These are phyloP conservation scores for Phytophthora macrochlamydospora DNA, from an alignment of 352 stramenopile genomes.

Conservation along the genomic window DNA sequence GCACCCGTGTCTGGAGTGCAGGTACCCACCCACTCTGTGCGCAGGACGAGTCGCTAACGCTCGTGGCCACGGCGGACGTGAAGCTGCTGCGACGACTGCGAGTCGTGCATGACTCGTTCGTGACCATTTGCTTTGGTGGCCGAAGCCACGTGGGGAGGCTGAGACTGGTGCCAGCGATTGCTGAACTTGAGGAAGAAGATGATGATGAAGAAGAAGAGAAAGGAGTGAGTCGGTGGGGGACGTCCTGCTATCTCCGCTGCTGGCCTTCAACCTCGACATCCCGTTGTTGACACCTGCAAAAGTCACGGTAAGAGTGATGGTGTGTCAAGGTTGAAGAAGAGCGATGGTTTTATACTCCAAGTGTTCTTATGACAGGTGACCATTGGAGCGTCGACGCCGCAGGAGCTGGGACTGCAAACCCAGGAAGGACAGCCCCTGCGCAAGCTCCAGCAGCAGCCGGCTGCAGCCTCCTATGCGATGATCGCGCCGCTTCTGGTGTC, in stretches of 20 bases:
- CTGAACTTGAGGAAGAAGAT: conserved; percentile 1
- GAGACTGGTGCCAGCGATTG: conserved; percentile 23
- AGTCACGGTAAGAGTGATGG: conserved; percentile 28
- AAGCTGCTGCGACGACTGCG: conserved; percentile 47
- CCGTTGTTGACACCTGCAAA: conserved; percentile 38
- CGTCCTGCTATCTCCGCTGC: conserved; percentile 63
- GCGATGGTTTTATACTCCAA: neutral
- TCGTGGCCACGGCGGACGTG: conserved; percentile 46
- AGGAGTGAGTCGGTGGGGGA: conserved; percentile 14
- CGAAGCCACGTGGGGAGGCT: conserved; percentile 43
- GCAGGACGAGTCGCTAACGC: conserved; percentile 33
- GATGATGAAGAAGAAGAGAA: conserved; percentile 1
- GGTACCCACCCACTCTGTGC: neutral
- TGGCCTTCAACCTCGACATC: conserved; percentile 81
- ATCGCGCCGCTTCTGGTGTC: conserved; percentile 71
- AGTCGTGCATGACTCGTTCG: conserved; percentile 57
- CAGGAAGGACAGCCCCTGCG: conserved; percentile 37
- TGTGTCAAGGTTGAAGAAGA: conserved; percentile 10
- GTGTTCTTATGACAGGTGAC: conserved; percentile 32
- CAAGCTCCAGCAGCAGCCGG: conserved; percentile 59
- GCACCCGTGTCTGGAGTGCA: conserved; percentile 42
- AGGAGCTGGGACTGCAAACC: conserved; percentile 54
- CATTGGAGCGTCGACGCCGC: conserved; percentile 38
- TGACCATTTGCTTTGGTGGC: conserved; percentile 33
- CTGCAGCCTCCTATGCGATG: conserved; percentile 55